Base-by-base conservation (phyloP, 2,329 filamentous ascomycete species). In the Fusarium compactum region DNA sequence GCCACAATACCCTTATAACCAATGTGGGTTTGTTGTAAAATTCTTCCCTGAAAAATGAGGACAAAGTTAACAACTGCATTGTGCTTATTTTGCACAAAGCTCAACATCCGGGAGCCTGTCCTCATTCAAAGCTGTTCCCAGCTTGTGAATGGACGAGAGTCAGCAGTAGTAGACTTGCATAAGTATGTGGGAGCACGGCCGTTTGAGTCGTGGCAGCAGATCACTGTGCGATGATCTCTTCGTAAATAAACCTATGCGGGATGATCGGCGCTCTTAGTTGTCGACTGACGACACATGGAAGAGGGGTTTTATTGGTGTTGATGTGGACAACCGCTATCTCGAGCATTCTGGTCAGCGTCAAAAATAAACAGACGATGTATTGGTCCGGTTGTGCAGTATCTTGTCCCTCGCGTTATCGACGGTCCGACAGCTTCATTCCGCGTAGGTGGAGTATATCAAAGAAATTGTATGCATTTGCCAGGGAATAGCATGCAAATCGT, bases 181-280 rank as follows among this genome's bases (percentile, higher is more conserved):
- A 58, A 69, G 68, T 69, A 71, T 70, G 66, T 44, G 40, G 62
- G 57, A 62, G 67, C 58, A 58, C 41, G 55, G 68, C 53, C 69
- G 53, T 66, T 66, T 71, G 58, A 62, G 57, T 71, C 56, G 69
- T 71, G 68, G 59, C 55, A 69, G 58, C 29, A 64, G 68, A 70
- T 70, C 68, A 71, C 52, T 56, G 52, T 65, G 68, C 61, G 58
- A 62, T 53, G 60, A 67, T 71, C 64, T 53, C 43, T 69, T 71
- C 46, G 41, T 58, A 61, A 56, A 55, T 25, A 52, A 57, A 64
- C 57, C 48, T 50, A 24, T 54, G 54, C 25, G 51, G 63, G 44
- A 61, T 50, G 68, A 70, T 70, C 68, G 55, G 68, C 68, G 44
- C 24, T 56, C 30, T 43, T 51, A 59, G 58, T 65, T 51, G 58